Evolutionary conservation across 495 filamentous ascomycete species (phyloP).

Genomic region (Podospora pseudoanserina): DNA sequence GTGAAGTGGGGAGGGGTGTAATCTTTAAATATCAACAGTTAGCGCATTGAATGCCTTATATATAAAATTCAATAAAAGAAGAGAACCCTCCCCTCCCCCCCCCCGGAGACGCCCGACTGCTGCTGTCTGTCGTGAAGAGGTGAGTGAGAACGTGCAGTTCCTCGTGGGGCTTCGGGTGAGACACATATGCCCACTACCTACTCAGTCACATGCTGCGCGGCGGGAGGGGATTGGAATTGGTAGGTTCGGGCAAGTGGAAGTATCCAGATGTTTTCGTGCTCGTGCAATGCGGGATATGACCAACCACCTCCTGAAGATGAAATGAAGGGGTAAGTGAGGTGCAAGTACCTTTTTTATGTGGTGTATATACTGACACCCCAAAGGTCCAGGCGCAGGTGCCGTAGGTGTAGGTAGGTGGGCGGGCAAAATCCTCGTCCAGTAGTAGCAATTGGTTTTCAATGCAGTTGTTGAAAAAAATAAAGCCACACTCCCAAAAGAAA

Average conservation of each 20-base stretch:
- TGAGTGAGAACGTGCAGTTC: neutral
- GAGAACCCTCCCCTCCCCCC: neutral
- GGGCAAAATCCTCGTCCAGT: neutral
- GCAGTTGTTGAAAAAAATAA: neutral
- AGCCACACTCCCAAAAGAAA: neutral
- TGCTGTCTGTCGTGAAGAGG: neutral
- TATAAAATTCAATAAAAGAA: neutral
- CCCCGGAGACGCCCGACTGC: neutral
- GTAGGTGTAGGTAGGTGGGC: neutral
- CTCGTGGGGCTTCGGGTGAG: neutral
- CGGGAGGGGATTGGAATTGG: neutral
- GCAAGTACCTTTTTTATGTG: neutral
- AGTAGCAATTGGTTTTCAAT: neutral
- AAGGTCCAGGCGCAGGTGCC: neutral
- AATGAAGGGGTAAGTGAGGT: neutral
- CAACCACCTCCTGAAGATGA: neutral
- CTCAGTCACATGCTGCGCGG: neutral
- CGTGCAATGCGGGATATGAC: neutral
- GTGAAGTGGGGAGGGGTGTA: neutral
- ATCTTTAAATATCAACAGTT: neutral
- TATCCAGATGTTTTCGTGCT: neutral
- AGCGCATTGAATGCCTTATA: neutral
- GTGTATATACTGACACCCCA: neutral
- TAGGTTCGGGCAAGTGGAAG: neutral
- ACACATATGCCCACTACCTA: neutral